These are phyloP conservation scores for Clitopilus passeckerianus DNA, from an alignment of 768 basidiomycete genomes.

Conservation along the genomic window DNA sequence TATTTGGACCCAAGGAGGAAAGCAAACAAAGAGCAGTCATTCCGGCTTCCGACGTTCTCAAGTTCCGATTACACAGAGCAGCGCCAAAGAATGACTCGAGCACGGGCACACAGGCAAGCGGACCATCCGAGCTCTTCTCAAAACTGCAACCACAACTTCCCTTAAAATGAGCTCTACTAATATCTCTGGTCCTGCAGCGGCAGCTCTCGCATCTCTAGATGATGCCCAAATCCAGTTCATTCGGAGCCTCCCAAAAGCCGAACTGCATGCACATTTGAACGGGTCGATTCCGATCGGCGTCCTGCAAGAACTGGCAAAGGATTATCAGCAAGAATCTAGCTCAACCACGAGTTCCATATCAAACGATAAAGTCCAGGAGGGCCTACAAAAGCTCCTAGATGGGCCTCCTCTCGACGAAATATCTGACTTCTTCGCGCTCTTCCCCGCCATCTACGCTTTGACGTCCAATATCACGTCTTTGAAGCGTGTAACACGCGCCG, in stretches of 20 bases:
- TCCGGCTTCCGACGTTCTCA: neutral
- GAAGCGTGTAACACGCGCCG: conserved; percentile 52
- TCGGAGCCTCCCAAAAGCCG: conserved; percentile 67
- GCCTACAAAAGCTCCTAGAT: conserved; percentile 32
- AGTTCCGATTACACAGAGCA: neutral
- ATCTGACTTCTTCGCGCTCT: conserved; percentile 70
- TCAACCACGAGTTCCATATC: conserved; percentile 6
- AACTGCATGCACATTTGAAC: conserved; percentile 83
- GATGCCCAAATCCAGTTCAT: conserved; percentile 54
- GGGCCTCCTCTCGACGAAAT: conserved; percentile 48
- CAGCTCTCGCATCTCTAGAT: conserved; percentile 51
- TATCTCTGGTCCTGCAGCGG: conserved; percentile 38
- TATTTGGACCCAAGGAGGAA: neutral
- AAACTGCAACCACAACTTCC: neutral
- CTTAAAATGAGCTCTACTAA: conserved; percentile 2
- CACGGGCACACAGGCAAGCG: neutral
- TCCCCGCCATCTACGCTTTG: conserved; percentile 75
- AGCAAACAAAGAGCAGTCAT: neutral
- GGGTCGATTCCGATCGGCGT: conserved; percentile 71
- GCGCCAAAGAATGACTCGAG: neutral
- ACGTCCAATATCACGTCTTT: conserved; percentile 59
- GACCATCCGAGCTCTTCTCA: no score
- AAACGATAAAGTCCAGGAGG: conserved; percentile 22
- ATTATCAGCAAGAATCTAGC: conserved; percentile 20
- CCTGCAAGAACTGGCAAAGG: conserved; percentile 56